Evolutionary conservation across 257 asterid species (phyloP).

Genomic region (Solanum chmielewskii): DNA sequence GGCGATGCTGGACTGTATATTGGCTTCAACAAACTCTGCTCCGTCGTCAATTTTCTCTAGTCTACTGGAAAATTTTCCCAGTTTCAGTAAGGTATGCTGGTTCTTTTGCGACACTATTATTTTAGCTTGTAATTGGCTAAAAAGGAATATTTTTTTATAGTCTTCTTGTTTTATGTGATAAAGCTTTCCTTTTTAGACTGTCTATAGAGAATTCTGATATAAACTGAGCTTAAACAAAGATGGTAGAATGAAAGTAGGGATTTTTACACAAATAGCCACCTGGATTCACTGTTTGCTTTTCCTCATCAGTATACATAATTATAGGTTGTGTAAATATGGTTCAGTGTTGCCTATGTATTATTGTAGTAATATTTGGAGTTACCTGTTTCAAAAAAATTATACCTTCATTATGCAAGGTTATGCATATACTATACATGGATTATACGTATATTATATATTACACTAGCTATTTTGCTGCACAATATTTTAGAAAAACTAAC

Average conservation of each 20-base stretch:
- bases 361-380: too few species aligned
- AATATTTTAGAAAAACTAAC: too few species aligned
- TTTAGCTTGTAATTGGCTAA: neutral
- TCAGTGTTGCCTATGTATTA: too few species aligned
- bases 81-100: conserved; percentile 34
- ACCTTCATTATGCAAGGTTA: neutral
- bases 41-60: conserved; percentile 46
- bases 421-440: neutral
- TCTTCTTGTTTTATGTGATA: neutral
- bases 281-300: neutral
- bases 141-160: neutral
- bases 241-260: neutral
- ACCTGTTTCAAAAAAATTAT: neutral
- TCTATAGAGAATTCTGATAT: neutral
- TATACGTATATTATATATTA: neutral
- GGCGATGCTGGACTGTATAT: conserved; percentile 65
- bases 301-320: neutral
- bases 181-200: neutral
- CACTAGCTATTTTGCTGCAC: neutral
- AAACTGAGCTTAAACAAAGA: neutral
- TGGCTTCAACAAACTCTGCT: conserved; percentile 46
- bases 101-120: neutral
- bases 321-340: neutral
- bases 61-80: conserved; percentile 47
- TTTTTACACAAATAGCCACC: neutral